These are phyloP conservation scores for Trypanosoma vivax DNA, from an alignment of 208 protist species.

Conservation along the genomic window DNA sequence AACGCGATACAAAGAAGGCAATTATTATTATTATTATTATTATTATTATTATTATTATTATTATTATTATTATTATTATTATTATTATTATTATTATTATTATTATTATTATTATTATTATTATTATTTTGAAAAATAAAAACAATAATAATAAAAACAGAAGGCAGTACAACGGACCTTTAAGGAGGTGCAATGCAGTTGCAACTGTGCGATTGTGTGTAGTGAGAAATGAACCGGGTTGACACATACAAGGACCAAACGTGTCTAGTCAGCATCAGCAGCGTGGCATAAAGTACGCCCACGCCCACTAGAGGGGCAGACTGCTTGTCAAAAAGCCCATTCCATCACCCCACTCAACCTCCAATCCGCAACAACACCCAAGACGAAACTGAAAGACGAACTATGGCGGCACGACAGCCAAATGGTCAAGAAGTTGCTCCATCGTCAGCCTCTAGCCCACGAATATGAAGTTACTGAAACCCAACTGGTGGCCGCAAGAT, in stretches of 20 bases:
- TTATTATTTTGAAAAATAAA: neutral
- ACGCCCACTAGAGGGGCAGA: no score
- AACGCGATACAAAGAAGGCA: no score
- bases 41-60: neutral
- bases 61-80: neutral
- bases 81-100: neutral
- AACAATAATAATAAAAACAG: conserved; percentile 2
- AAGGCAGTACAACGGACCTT: no score
- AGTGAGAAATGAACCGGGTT: no score
- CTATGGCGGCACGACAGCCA: neutral
- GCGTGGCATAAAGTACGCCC: no score
- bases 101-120: conserved; percentile 1
- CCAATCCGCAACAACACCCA: no score
- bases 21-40: neutral
- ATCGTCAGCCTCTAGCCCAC: neutral
- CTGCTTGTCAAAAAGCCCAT: no score
- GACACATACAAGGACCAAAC: no score
- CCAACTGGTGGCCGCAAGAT: conserved; percentile 24
- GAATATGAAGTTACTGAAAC: conserved; percentile 25
- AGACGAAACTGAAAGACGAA: neutral
- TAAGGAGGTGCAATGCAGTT: no score
- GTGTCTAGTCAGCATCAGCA: no score
- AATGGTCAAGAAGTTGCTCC: neutral
- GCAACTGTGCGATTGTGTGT: neutral
- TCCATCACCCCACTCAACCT: no score